Evolutionary conservation across 148 eudicot species (phyloP).

Genomic region (Tetragonia tetragonoides): DNA sequence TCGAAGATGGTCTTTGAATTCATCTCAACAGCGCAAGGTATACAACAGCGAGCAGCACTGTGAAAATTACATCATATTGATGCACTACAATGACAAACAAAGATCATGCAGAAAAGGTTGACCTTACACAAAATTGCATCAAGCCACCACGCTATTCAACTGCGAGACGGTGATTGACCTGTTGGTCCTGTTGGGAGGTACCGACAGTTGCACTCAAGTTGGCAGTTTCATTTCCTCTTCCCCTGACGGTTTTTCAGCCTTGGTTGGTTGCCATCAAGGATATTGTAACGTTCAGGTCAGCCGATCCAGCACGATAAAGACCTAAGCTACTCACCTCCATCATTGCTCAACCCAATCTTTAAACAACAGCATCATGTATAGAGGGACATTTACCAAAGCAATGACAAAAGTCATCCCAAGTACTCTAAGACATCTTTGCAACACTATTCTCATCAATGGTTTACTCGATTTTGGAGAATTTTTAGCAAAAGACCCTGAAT

Average conservation of each 20-base stretch:
- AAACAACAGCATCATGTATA: slow-evolving; percentile 80
- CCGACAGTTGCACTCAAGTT: not conserved
- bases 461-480: slow-evolving; percentile 37
- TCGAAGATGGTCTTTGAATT: not conserved
- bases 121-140: not conserved
- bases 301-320: not conserved
- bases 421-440: slow-evolving; percentile 50
- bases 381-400: slow-evolving; percentile 73
- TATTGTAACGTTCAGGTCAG: no score
- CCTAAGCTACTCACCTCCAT: not conserved
- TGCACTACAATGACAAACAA: not conserved
- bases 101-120: not conserved
- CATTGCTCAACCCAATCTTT: slow-evolving; percentile 64
- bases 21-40: not conserved
- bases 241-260: not conserved
- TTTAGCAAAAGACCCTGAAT: slow-evolving; percentile 15
- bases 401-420: slow-evolving; percentile 47
- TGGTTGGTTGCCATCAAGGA: not conserved
- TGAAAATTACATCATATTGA: not conserved
- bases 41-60: not conserved
- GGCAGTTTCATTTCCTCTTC: not conserved
- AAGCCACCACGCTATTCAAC: no score
- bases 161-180: no score
- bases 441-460: slow-evolving; percentile 38
- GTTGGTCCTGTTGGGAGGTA: not conserved